Base-by-base conservation (phyloP, 73 alveolate genomes). In the Uronychia binucleata region DNA sequence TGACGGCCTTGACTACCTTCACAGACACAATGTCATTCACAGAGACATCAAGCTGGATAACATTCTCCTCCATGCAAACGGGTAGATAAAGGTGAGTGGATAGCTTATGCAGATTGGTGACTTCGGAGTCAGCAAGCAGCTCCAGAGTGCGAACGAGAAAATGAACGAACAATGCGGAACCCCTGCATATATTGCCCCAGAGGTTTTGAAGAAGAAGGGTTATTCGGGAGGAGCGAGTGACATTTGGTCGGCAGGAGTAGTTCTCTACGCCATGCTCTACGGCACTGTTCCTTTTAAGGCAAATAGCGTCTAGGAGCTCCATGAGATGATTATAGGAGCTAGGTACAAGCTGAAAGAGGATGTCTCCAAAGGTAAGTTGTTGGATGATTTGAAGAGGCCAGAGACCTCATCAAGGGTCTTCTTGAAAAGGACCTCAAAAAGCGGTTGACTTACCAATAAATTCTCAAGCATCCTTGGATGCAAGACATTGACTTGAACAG, bases 181-280 rank as follows among this genome's bases (percentile, higher is more conserved):
- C 0, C 98, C 98, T 0, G 97, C 95, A 27, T 94, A 94, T 85
- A 84, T 94, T 87, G 98, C 98, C 0, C 98, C 98, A 0, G 98
- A 94, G 84, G 90, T 94, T 30, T 83, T 94, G 28, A 94, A 77
- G 33, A 93, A 93, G 26, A 90, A 88, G 30, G 98, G 98, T 32
- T 94, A 94, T 88, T 88, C 86, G 33, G 96, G 96, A 19, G 90
- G 67, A 46, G 67, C 67, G 19, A 46, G 67, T 34, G 86, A 79
- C 33, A 79, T 79, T 1, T 84, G 91, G 91, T 28, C 79, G n/a
- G 58, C 75, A 1, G 88, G 88, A 1, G 85, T 81, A 19, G 58
- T 46, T 30, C 67, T 46, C 67, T 46, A 46, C 67, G 67, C 67
- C 33, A 81, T 81, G 88, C 59, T 81, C 59, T 60, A 58, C 26